Evolutionary conservation across 2,329 filamentous ascomycete species (phyloP).

Genomic region (Mycosphaerella sp.): DNA sequence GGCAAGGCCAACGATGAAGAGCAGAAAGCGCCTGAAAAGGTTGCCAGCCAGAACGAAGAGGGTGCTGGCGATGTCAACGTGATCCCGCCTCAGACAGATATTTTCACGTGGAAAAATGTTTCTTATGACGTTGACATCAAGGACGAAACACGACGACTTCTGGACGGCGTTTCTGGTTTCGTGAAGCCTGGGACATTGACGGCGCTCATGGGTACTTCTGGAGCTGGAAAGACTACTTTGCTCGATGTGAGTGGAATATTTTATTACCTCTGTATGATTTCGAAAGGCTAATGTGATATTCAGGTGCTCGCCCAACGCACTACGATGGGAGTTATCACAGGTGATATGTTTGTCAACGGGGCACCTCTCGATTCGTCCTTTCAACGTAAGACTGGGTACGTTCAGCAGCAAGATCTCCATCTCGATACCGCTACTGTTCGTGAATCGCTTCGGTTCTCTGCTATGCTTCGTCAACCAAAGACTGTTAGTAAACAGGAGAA

Average conservation of each 20-base stretch:
- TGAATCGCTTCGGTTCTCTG: constrained; percentile 51
- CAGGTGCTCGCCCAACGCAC: constrained; percentile 50
- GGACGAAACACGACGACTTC: constrained; percentile 44
- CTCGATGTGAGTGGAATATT: constrained; percentile 39
- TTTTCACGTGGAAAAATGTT: constrained; percentile 50
- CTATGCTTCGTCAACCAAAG: constrained; percentile 53
- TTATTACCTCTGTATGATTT: not conserved
- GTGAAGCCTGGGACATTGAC: constrained; percentile 44
- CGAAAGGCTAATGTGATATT: not conserved
- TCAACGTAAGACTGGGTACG: constrained; percentile 60
- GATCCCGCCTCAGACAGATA: constrained; percentile 38
- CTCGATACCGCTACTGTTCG: constrained; percentile 51
- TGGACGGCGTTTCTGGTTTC: constrained; percentile 50
- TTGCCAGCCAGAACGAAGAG: constrained; percentile 20
- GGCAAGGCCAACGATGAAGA: constrained; percentile 35
- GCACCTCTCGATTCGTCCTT: constrained; percentile 51
- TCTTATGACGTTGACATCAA: constrained; percentile 50
- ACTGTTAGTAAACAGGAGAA: constrained; percentile 52
- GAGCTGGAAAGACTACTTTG: constrained; percentile 57
- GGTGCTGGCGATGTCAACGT: constrained; percentile 33
- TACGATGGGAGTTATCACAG: constrained; percentile 57
- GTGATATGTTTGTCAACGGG: constrained; percentile 61
- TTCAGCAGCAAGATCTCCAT: constrained; percentile 61
- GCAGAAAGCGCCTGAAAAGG: constrained; percentile 27
- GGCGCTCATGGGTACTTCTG: constrained; percentile 23